phyloP scores from a whole-genome alignment of 306 rosid genomes.

The Quercus rubra region DNA sequence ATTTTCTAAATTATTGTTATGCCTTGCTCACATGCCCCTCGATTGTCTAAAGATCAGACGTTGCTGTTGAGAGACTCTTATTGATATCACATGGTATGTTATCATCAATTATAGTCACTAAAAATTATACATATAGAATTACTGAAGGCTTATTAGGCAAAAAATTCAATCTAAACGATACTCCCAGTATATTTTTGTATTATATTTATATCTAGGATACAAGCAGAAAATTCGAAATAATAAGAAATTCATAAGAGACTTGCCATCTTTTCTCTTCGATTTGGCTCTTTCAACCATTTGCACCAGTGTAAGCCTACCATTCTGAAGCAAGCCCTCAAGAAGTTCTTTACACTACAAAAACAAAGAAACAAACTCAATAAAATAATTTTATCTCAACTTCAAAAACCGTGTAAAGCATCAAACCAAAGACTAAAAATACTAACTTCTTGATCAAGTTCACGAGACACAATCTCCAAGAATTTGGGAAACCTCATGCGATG shows the following conservation, averaged over 20 bases:
- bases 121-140: neutral
- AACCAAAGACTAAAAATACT: slow-evolving; percentile 22
- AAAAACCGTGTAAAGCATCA: slow-evolving; percentile 14
- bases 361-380: slow-evolving; percentile 13
- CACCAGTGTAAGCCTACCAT: slow-evolving; percentile 73
- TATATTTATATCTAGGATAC: neutral
- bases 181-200: neutral
- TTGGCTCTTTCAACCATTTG: slow-evolving; percentile 67
- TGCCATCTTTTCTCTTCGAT: slow-evolving; percentile 54
- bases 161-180: neutral
- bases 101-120: neutral
- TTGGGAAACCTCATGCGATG: slow-evolving; percentile 82
- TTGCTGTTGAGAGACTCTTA: neutral
- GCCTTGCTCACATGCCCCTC: neutral
- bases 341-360: slow-evolving; percentile 56
- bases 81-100: neutral
- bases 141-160: neutral
- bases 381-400: neutral
- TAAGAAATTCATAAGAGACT: slow-evolving; percentile 11
- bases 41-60: neutral
- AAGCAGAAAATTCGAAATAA: neutral
- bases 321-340: slow-evolving; percentile 77
- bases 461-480: slow-evolving; percentile 54
- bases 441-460: slow-evolving; percentile 56
- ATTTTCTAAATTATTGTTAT: neutral